Conservation (phyloP, 306 rosid species). For the Heteromeles arbutifolia region DNA sequence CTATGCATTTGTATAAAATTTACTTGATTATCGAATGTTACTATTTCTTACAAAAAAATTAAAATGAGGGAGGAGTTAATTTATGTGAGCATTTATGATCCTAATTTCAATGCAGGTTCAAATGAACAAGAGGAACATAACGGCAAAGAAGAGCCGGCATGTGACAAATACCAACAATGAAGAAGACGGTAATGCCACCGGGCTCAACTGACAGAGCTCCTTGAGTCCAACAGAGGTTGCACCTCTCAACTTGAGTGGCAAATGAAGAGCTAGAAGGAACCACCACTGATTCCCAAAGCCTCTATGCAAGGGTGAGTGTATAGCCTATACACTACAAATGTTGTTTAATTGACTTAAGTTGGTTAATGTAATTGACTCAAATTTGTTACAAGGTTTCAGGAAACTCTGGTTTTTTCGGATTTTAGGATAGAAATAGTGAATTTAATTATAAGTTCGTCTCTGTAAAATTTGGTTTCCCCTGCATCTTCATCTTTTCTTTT, state of each 20-base stretch:
- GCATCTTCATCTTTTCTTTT: not conserved
- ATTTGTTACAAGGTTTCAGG: too few relatives aligned
- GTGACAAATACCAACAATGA: constrained; percentile 32
- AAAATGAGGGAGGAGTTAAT: too few relatives aligned
- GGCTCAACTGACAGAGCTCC: constrained; percentile 40
- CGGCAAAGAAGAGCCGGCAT: constrained; percentile 43
- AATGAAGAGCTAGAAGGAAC: constrained; percentile 50
- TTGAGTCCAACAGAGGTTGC: constrained; percentile 21
- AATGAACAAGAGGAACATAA: constrained; percentile 32
- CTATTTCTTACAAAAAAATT: too few relatives aligned
- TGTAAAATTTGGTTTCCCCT: not conserved
- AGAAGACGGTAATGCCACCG: constrained; percentile 25
- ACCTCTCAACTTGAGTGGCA: constrained; percentile 26
- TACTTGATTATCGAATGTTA: not conserved
- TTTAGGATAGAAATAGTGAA: not conserved
- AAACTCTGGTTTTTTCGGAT: too few relatives aligned
- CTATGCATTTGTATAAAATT: too few relatives aligned
- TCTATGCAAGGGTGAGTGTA: constrained; percentile 82
- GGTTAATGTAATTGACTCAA: too few relatives aligned
- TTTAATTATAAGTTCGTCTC: not conserved
- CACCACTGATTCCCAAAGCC: constrained; percentile 71
- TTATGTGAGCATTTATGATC: not conserved
- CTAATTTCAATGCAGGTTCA: constrained; percentile 24
- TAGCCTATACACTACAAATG: not conserved
- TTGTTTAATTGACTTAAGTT: not conserved